Base-by-base conservation (phyloP, 805 yeast species). In the Lipomyces spencermartinsiae region DNA sequence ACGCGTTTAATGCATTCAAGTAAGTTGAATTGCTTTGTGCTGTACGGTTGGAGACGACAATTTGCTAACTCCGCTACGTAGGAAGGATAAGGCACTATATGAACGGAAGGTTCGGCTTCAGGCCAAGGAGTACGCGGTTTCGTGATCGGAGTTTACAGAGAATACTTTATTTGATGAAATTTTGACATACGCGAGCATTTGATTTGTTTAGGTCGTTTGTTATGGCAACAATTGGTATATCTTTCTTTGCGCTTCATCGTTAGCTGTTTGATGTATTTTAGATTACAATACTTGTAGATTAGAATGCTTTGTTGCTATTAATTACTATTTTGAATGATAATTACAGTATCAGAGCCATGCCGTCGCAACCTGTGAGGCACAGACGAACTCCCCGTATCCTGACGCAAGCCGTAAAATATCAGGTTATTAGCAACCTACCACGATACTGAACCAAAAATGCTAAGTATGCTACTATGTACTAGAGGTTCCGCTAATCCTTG, bases 41-140 rank as follows among this genome's bases (percentile, higher is more conserved):
- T 2, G 29, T 25, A 25, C 29, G 3, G 19, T 22, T 35, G n/a
- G n/a, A 16, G 49, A 43, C 22, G 3, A 43, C 22, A 16, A n/a
- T 16, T 1, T 43, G 49, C 49, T 43, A 43, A 43, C 16, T 8
- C 22, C 1, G 19, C 8, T 14, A 16, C n/a, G 86, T 76, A 85
- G 86, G 22, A 87, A 86, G 76, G 91, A 92, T 77, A 85, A 85
- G 75, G 81, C 83, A 0, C 80, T 84, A 55, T 95, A 95, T 78
- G 92, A 89, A 67, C 86, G 86, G 77, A 89, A 87, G 74, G 97
- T 95, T 35, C 81, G 80, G 71, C 92, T 91, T 71, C 98, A 95
- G 80, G 92, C 95, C 7, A 84, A 85, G 76, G 85, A 83, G 76
- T 94, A 90, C 76, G 84, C 90, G 16, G 56, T 53, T 31, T 53